phyloP scores from a whole-genome alignment of 305 asterid genomes.

The Fraxinus latifolia region DNA sequence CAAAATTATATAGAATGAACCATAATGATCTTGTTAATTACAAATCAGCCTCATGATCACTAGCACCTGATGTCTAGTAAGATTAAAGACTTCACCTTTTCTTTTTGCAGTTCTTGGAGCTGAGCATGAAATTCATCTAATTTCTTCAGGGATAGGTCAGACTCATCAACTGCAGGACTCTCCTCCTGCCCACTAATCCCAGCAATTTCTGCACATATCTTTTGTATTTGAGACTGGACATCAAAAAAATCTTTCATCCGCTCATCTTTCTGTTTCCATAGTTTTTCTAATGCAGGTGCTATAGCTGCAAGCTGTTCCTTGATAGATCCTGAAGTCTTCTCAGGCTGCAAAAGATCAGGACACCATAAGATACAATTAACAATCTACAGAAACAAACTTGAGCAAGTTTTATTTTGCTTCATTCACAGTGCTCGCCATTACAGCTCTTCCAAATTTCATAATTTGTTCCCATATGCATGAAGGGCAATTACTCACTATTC shows the following conservation, averaged over 20 bases:
- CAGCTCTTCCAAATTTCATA: neutral
- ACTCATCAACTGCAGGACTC: slow-evolving; percentile 65
- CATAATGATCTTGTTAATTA: neutral
- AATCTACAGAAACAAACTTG: neutral
- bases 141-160: slow-evolving; percentile 72
- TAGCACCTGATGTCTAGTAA: slow-evolving; percentile 4
- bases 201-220: slow-evolving; percentile 72
- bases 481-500: slow-evolving; percentile 57
- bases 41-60: slow-evolving; percentile 14
- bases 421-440: slow-evolving; percentile 12
- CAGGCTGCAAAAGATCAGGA: slow-evolving; percentile 55
- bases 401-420: neutral
- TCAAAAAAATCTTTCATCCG: slow-evolving; percentile 73
- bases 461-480: slow-evolving; percentile 8
- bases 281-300: slow-evolving; percentile 81
- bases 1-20: slow-evolving; percentile 26
- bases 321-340: slow-evolving; percentile 83
- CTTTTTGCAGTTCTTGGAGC: slow-evolving; percentile 91
- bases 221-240: slow-evolving; percentile 80
- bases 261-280: slow-evolving; percentile 83
- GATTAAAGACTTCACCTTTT: slow-evolving; percentile 51
- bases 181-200: slow-evolving; percentile 60
- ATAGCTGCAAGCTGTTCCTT: slow-evolving; percentile 92
- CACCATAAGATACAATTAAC: neutral
- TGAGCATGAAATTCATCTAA: slow-evolving; percentile 73